Conservation (phyloP, 2,329 filamentous ascomycete genomes). For the Akanthomyces uredinophilus region DNA sequence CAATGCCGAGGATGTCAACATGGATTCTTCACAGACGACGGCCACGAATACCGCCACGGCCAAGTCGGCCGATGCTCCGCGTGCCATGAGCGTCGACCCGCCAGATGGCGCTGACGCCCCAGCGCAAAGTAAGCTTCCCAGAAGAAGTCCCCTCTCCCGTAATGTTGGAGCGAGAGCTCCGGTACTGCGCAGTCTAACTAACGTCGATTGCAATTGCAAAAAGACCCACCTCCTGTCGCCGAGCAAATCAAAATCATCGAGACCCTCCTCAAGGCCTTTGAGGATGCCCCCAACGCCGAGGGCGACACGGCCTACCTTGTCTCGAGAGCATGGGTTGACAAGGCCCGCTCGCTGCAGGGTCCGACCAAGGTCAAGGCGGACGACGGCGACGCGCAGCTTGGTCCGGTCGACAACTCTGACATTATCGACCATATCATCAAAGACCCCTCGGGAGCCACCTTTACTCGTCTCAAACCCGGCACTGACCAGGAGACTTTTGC, state of each 20-base stretch:
- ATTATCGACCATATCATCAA: conserved; percentile 61
- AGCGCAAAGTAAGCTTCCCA: conserved; percentile 24
- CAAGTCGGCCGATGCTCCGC: conserved; percentile 20
- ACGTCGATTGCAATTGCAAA: background rate
- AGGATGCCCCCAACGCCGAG: conserved; percentile 54
- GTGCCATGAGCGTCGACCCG: conserved; percentile 39
- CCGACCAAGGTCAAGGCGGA: conserved; percentile 56
- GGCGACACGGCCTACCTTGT: conserved; percentile 74
- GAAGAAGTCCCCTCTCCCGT: background rate
- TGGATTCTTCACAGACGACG: conserved; percentile 31
- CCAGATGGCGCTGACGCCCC: conserved; percentile 22
- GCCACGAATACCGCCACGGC: conserved; percentile 20
- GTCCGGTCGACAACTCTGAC: conserved; percentile 82
- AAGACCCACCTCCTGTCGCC: conserved; percentile 34
- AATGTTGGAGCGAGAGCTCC: background rate
- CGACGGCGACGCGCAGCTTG: conserved; percentile 56
- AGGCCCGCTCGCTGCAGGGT: conserved; percentile 62
- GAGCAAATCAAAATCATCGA: conserved; percentile 71
- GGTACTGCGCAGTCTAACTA: background rate
- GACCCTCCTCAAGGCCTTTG: conserved; percentile 49
- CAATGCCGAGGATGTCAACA: conserved; percentile 44
- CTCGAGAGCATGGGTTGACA: conserved; percentile 71
- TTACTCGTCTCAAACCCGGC: conserved; percentile 69
- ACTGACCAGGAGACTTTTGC: conserved; percentile 67
- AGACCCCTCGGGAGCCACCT: conserved; percentile 48